Evolutionary conservation across 176 grass and related monocot species (phyloP), one percentile per base, ranked within the genome.

Genomic region (Paspalum vaginatum): DNA sequence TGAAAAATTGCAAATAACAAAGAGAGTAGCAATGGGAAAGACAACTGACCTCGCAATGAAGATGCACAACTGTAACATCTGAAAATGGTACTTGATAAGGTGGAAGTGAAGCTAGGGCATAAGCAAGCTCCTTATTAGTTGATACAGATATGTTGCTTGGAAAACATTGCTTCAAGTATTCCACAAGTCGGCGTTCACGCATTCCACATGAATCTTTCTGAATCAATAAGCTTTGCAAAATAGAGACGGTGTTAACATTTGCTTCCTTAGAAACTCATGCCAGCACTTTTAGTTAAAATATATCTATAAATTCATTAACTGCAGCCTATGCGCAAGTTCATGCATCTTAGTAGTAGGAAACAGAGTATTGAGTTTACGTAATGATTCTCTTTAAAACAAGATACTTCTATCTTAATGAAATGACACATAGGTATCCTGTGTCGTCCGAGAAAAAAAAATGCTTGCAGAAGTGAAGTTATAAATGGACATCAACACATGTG

Each of bases 111-210:
- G 96, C 86, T 74, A 99, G 78, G 15, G 88, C 90, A 91, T 89
- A 81, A 41, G 92, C 96, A 93, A 99, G 90, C 43, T 95, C 88
- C 78, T 99, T 99, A 73, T 91, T 91, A 80, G 96, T 93, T 76
- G 87, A 38, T 45, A 99, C 40, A 16, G 83, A 85, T 70, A 93
- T 80, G 69, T 89, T 67, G 37, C 71, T 88, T 62, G 84, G 78
- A 85, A 99, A 95, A 85, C 96, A 99, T 86, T 93, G 90, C 66
- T 83, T 99, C 63, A 93, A 95, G 73, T 93, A 99, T 60, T 93
- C 90, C 16, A 87, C 60, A 81, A 95, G 79, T 24, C 78, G 90
- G 11, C 61, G 81, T 20, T 94, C 90, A 79, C 90, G 86, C 25
- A 65, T 85, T 72, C 79, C 52, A 51, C 67, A 14, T 22, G 86